These are phyloP conservation scores for Trichoderma brevicompactum DNA, from an alignment of 2,329 filamentous ascomycete genomes.

Conservation along the genomic window DNA sequence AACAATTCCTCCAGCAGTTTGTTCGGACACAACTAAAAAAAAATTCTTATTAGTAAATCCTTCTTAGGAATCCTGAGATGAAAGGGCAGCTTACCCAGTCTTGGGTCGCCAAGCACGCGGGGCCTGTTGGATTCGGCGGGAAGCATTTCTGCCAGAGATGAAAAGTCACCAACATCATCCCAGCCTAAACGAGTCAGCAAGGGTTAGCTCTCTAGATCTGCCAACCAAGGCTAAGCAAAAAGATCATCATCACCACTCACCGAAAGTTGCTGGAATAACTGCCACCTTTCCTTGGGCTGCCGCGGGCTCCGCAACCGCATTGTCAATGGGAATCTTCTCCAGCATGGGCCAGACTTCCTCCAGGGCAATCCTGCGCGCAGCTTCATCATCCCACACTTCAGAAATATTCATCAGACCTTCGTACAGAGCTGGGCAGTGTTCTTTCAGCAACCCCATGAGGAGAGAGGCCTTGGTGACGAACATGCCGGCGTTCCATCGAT, in stretches of 20 bases:
- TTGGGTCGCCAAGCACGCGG: slow-evolving; percentile 34
- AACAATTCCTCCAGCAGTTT: slow-evolving; percentile 37
- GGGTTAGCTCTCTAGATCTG: too few species aligned
- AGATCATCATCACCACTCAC: slow-evolving; percentile 15
- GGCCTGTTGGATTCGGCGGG: slow-evolving; percentile 36
- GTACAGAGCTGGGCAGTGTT: slow-evolving; percentile 35
- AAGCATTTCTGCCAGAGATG: slow-evolving; percentile 37
- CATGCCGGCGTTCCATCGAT: slow-evolving; percentile 39
- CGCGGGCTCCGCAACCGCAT: slow-evolving; percentile 38
- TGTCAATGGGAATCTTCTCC: slow-evolving; percentile 37
- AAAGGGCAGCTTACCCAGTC: slow-evolving; percentile 30
- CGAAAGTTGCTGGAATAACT: slow-evolving; percentile 37
- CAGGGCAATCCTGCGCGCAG: slow-evolving; percentile 31
- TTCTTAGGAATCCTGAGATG: rapidly evolving
- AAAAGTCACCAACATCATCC: slow-evolving; percentile 39
- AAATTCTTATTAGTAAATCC: not conserved
- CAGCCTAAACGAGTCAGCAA: slow-evolving; percentile 32
- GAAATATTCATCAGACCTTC: slow-evolving; percentile 34
- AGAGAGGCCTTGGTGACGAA: slow-evolving; percentile 38
- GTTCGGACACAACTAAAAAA: slow-evolving; percentile 34
- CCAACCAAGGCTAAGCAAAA: not conserved
- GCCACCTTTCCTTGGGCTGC: slow-evolving; percentile 37
- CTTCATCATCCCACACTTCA: slow-evolving; percentile 36
- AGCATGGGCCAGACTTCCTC: slow-evolving; percentile 36
- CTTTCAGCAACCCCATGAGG: slow-evolving; percentile 36